Evolutionary conservation across 1,284 basidiomycete genomes (phyloP).

Genomic region (Ganoderma multipileum): DNA sequence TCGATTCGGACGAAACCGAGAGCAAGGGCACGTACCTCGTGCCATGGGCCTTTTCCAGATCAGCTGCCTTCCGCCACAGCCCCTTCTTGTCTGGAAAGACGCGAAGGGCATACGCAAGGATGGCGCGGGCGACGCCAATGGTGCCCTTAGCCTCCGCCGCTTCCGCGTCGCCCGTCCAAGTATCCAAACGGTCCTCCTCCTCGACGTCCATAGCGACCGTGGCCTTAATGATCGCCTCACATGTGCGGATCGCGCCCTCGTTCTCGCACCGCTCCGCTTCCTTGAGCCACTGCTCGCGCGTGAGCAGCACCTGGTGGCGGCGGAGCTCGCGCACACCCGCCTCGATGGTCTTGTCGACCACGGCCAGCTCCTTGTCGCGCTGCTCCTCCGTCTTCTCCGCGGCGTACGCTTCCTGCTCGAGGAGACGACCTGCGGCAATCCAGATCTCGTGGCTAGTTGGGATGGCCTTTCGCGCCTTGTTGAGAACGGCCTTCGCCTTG

Average conservation of each 20-base stretch:
- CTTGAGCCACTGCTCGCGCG: conserved; percentile 94
- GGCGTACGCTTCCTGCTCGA: conserved; percentile 81
- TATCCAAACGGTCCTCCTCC: conserved; percentile 89
- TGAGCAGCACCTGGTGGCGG: conserved; percentile 87
- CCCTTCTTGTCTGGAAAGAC: conserved; percentile 88
- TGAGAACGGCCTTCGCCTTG: conserved; percentile 91
- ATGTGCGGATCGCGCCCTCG: conserved; percentile 87
- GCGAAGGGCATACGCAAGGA: conserved; percentile 89
- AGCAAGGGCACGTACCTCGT: conserved; percentile 57
- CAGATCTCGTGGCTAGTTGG: conserved; percentile 98
- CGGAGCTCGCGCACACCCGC: conserved; percentile 82
- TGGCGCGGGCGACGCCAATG: conserved; percentile 85
- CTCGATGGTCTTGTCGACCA: conserved; percentile 90
- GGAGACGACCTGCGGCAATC: conserved; percentile 93
- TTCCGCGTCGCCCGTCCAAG: conserved; percentile 94
- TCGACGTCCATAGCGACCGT: conserved; percentile 95
- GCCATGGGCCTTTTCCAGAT: conserved; percentile 91
- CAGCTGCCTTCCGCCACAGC: conserved; percentile 91
- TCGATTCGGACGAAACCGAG: conserved; percentile 12
- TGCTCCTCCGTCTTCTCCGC: conserved; percentile 60
- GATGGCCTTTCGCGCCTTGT: conserved; percentile 93
- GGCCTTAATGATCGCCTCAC: conserved; percentile 95
- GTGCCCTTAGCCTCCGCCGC: conserved; percentile 76
- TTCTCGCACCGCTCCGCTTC: conserved; percentile 93
- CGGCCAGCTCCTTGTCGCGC: conserved; percentile 65